phyloP scores from a whole-genome alignment of 2,329 filamentous ascomycete genomes.

The Fusarium pseudocircinatum region DNA sequence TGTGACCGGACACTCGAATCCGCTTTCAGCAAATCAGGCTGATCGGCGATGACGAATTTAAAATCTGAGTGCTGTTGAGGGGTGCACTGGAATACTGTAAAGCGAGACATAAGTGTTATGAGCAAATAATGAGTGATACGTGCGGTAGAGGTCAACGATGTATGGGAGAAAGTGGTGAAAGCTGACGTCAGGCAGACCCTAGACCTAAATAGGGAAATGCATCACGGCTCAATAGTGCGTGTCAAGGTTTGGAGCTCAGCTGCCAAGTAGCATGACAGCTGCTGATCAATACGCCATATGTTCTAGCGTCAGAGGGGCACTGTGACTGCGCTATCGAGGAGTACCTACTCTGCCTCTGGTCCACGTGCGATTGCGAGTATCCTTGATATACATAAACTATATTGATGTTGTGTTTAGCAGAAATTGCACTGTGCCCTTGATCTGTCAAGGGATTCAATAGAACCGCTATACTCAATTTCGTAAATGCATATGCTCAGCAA shows the following conservation, averaged over 20 bases:
- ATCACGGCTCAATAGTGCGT: neutral
- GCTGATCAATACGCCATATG: neutral
- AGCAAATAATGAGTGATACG: neutral
- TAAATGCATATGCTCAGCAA: neutral
- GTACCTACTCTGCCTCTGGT: too few relatives aligned
- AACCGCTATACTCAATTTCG: neutral
- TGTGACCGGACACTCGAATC: neutral
- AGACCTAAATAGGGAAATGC: neutral
- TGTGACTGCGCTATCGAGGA: too few relatives aligned
- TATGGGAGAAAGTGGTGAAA: neutral
- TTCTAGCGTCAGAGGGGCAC: neutral
- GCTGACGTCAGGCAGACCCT: neutral
- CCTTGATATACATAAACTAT: too few relatives aligned
- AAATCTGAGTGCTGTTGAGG: accelerated
- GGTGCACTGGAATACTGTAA: too few relatives aligned
- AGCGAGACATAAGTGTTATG: neutral
- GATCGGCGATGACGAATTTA: neutral
- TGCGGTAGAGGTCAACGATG: neutral
- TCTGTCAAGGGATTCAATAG: too few relatives aligned
- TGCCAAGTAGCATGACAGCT: neutral
- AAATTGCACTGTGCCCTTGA: too few relatives aligned
- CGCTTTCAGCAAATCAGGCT: neutral
- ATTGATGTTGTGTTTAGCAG: too few relatives aligned
- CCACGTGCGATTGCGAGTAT: too few relatives aligned
- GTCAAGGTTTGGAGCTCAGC: neutral